These are phyloP conservation scores for Xylaria grammica DNA, from an alignment of 495 filamentous ascomycete species.

Conservation along the genomic window DNA sequence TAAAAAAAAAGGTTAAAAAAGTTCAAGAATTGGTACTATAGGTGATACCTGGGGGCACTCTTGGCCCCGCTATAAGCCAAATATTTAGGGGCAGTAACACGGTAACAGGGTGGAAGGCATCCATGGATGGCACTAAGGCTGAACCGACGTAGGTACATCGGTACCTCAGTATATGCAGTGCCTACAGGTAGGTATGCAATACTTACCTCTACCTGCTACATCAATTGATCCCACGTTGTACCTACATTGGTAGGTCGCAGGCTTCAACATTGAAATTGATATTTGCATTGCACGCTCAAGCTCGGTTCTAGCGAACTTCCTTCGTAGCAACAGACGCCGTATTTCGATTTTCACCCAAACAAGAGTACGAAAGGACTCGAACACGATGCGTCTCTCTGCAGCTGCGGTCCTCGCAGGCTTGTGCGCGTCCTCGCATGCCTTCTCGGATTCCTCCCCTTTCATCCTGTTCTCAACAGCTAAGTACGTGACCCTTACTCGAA, in stretches of 20 bases:
- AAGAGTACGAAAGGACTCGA: neutral
- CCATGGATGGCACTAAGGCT: neutral
- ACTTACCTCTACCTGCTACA: too few species aligned
- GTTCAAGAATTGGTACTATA: too few species aligned
- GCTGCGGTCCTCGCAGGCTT: slow-evolving; percentile 66
- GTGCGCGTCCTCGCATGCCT: slow-evolving; percentile 66
- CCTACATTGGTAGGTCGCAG: too few species aligned
- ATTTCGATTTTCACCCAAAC: neutral
- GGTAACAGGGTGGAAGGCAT: neutral
- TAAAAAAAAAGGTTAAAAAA: slow-evolving; percentile 6
- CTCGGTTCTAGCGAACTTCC: neutral
- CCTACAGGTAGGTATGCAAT: too few species aligned
- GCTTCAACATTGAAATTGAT: too few species aligned
- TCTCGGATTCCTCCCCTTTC: slow-evolving; percentile 85
- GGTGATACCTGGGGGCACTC: neutral
- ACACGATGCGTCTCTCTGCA: slow-evolving; percentile 65
- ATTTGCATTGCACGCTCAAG: too few species aligned
- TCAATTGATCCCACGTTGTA: too few species aligned
- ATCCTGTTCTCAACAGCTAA: slow-evolving; percentile 79
- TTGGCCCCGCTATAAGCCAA: slow-evolving; percentile 4
- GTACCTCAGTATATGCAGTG: too few species aligned
- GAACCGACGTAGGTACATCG: slow-evolving; percentile 46
- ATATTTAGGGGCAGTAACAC: slow-evolving; percentile 5
- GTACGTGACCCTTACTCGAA: slow-evolving; percentile 56
- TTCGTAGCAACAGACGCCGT: neutral